phyloP scores from a whole-genome alignment of 306 rosid species.

The Hylodesmum podocarpum region DNA sequence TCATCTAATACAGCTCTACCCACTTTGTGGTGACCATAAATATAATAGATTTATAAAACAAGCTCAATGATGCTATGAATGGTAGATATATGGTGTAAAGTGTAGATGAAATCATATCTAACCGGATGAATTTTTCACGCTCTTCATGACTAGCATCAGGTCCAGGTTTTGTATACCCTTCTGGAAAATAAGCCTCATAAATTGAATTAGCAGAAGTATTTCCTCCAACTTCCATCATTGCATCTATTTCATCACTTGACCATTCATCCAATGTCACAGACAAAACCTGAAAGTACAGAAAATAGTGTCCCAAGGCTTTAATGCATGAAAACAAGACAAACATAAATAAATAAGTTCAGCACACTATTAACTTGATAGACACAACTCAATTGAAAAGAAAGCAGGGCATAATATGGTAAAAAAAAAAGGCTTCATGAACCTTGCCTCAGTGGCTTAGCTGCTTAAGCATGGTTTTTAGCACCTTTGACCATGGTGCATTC shows the following conservation, averaged over 20 bases:
- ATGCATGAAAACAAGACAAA: neutral
- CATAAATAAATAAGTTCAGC: neutral
- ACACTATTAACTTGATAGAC: slow-evolving; percentile 1
- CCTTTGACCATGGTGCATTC: neutral
- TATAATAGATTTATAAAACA: slow-evolving; percentile 1
- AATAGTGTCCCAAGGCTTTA: neutral
- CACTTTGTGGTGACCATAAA: slow-evolving; percentile 7
- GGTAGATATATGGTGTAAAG: slow-evolving; percentile 3
- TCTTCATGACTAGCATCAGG: slow-evolving; percentile 73
- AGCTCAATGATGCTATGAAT: neutral
- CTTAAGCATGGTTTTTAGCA: neutral
- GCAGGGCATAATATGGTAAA: neutral
- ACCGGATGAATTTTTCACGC: slow-evolving; percentile 84
- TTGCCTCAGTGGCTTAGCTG: neutral
- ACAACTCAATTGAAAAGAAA: neutral
- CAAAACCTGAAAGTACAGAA: slow-evolving; percentile 61
- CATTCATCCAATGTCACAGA: slow-evolving; percentile 94
- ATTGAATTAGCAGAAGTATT: slow-evolving; percentile 86
- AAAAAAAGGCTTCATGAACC: neutral
- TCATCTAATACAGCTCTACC: neutral
- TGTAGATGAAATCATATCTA: slow-evolving; percentile 28
- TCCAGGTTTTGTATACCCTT: slow-evolving; percentile 72
- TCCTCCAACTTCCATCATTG: slow-evolving; percentile 95
- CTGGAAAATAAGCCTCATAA: slow-evolving; percentile 86
- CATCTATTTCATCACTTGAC: slow-evolving; percentile 81